Evolutionary conservation across 1,284 basidiomycete genomes (phyloP), one percentile per base, ranked within the genome.

Genomic region (Sutorius eximius): DNA sequence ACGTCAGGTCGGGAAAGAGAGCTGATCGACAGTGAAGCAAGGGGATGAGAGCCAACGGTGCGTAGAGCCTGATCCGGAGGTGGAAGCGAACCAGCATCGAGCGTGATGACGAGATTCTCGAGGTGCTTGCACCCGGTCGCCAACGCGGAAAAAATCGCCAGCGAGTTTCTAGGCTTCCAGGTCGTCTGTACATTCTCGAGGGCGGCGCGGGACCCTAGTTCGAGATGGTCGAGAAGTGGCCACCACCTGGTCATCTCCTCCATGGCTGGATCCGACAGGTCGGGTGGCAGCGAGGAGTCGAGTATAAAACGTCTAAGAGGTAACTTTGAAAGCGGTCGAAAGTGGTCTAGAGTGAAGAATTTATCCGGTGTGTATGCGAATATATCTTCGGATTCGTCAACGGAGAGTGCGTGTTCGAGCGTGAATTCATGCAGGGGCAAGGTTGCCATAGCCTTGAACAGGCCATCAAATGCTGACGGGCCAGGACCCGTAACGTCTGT

Each of bases 201-300:
- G 5, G 66, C 67, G 30, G 62, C 61, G 3, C 66, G 51, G 2
- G 68, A 63, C 2, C 79, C 78, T 5, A 83, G 61, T 56, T 81
- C 72, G 43, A 83, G 73, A 50, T 73, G 68, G 32, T 71, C 64
- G 16, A 83, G 69, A 32, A 62, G 51, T 15, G 78, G 78, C 79
- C 78, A 79, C 75, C 76, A 80, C n/a, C 55, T 63, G 12, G 71
- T 60, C 49, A 82, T 61, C 46, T 68, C 63, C 36, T 68, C 73
- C 22, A 82, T 59, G 43, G 77, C 76, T 18, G 60, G 36, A 58
- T 82, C 78, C n/a, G 61, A 66, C 18, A 82, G 53, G 45, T 65
- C 59, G 5, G 73, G 73, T 10, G 78, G 74, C 47, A 77, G 53
- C 10, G 70, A 74, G 6, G 73, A 71, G 54, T 79, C 76, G 46